A percentile compares a stretch with the other conserved stretches of the same genome.
phyloP scores from a whole-genome alignment of 192 early-diverging fungal genomes.

The Backusella mclennaniae region DNA sequence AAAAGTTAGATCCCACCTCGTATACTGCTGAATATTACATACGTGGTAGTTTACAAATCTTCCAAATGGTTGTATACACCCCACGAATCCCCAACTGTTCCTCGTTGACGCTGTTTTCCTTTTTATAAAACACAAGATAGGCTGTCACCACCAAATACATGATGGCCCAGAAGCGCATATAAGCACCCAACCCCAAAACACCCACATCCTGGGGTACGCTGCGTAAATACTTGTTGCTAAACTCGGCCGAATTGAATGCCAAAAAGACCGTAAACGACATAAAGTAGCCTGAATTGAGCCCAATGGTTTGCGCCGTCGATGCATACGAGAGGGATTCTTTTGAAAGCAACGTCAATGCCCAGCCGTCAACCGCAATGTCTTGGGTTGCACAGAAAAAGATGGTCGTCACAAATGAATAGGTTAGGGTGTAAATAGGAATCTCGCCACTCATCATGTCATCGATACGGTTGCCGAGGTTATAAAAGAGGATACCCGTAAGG shows the following conservation, averaged over 20 bases:
- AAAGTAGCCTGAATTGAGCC: conserved; percentile 95
- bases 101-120: conserved; percentile 52
- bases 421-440: conserved; percentile 68
- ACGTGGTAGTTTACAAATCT: conserved; percentile 83
- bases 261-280: conserved; percentile 96
- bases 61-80: conserved; percentile 86
- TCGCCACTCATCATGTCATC: conserved; percentile 56
- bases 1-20: too few relatives aligned
- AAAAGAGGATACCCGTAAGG: conserved; percentile 73
- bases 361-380: conserved; percentile 78
- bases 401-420: conserved; percentile 72
- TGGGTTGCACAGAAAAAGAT: conserved; percentile 97
- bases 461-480: conserved; percentile 79
- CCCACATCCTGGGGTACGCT: conserved; percentile 67
- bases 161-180: conserved; percentile 91
- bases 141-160: conserved; percentile 86
- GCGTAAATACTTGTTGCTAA: conserved; percentile 91
- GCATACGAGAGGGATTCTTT: conserved; percentile 93
- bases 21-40: not conserved
- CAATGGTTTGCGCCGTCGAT: conserved; percentile 95
- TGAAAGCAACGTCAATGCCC: conserved; percentile 90
- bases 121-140: conserved; percentile 77
- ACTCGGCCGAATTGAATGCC: conserved; percentile 92
- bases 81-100: conserved; percentile 61
- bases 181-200: conserved; percentile 77